Evolutionary conservation across 768 basidiomycete genomes (phyloP), one percentile per base, ranked within the genome.

Genomic region (Holtermannia corniformis): DNA sequence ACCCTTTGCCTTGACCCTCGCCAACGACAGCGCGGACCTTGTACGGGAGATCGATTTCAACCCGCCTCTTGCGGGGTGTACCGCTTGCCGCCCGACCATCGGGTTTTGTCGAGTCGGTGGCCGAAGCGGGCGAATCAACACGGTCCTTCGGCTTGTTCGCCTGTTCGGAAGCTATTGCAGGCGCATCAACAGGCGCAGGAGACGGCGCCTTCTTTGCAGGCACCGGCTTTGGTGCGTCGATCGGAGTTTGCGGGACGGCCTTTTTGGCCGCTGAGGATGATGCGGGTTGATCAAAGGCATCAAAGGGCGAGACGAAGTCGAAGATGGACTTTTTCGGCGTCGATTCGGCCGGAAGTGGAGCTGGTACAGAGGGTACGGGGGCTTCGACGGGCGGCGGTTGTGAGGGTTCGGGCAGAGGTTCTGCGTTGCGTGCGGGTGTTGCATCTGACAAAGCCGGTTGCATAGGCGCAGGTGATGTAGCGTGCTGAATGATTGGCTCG

Each of bases 281-380:
- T 42, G 44, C 7, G 54, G 56, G n/a, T 56, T 55, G 7, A 3
- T 62, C 59, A 44, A 68, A 68, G 5, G 54, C 66, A 28, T 62
- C 63, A 44, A 68, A 68, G 5, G 66, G 66, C 2, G 62, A 64
- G 49, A 65, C 61, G 44, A 68, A 68, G 50, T 64, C 60, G 58
- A 68, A 68, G 41, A 55, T 52, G 13, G 63, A 59, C 43, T 61
- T 61, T 19, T 57, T 49, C 19, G 56, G 50, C 14, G 49, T 45
- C n/a, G n/a, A n/a, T n/a, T n/a, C 10, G 10, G 21, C 16, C 26
- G 5, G 7, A 21, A 16, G 19, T 49, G 13, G n/a, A 27, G 41
- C 40, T 42, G 14, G 21, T 25, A 11, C 11, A 11, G 43, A 11
- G 11, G 23, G 57, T 42, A 50, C 37, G 28, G n/a, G 50, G 37